These are phyloP conservation scores for Trichoderma sp. DNA, from an alignment of 2,329 filamentous ascomycete species.

Conservation along the genomic window DNA sequence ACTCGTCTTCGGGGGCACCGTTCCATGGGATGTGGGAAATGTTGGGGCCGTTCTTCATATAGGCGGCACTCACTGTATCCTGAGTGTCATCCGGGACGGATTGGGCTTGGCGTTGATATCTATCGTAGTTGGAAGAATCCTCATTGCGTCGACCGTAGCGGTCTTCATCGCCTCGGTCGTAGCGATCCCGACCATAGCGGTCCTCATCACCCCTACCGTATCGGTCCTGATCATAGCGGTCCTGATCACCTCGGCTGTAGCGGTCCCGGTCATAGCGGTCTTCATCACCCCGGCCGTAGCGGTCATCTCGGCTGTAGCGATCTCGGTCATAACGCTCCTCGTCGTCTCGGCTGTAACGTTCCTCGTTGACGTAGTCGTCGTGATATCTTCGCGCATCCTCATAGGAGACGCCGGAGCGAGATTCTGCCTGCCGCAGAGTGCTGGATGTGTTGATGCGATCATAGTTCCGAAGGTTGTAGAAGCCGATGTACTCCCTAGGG, in stretches of 20 bases:
- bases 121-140: conserved; percentile 27
- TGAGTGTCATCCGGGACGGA: conserved; percentile 56
- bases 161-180: background rate
- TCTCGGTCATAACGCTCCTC: background rate
- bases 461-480: conserved; percentile 82
- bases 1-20: conserved; percentile 53
- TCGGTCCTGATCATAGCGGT: background rate
- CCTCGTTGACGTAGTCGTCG: conserved; percentile 54
- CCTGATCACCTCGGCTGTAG: background rate
- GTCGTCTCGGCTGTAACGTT: conserved; percentile 38
- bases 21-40: conserved; percentile 59
- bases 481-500: conserved; percentile 70
- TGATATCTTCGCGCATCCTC: conserved; percentile 62
- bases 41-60: conserved; percentile 75
- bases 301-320: background rate
- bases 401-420: conserved; percentile 63
- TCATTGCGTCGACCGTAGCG: conserved; percentile 36
- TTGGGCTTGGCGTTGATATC: conserved; percentile 69
- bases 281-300: background rate
- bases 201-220: background rate
- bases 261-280: background rate
- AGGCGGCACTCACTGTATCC: conserved; percentile 75
- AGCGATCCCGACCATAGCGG: background rate
- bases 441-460: conserved; percentile 74
- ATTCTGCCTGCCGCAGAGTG: conserved; percentile 59